These are phyloP conservation scores for Tricholoma saponaceum DNA, from an alignment of 768 basidiomycete species.

Conservation along the genomic window DNA sequence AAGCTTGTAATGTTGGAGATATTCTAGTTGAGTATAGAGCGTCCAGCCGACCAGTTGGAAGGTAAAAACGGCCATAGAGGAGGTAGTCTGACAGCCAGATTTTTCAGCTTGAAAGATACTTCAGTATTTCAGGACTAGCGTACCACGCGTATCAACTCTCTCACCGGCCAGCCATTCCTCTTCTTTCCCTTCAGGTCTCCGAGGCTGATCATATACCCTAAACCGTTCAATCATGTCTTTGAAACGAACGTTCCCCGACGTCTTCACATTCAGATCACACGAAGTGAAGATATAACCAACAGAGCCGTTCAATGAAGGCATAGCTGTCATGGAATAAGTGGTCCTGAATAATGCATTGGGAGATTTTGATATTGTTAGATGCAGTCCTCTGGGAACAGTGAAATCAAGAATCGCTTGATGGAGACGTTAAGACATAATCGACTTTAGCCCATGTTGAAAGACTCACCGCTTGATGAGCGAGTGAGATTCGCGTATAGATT, in stretches of 20 bases:
- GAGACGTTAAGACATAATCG: constrained; percentile 7
- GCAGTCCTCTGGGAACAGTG: constrained; percentile 73
- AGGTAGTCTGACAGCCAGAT: constrained; percentile 67
- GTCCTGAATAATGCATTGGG: constrained; percentile 88
- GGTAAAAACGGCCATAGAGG: constrained; percentile 86
- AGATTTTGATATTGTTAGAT: constrained; percentile 80
- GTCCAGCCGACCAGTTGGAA: constrained; percentile 85
- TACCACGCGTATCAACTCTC: constrained; percentile 73
- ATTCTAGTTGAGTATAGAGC: constrained; percentile 85
- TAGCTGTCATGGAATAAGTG: constrained; percentile 87
- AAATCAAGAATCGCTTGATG: constrained; percentile 86
- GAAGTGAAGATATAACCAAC: constrained; percentile 93
- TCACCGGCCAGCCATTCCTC: constrained; percentile 84
- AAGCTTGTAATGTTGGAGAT: constrained; percentile 71
- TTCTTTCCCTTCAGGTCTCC: constrained; percentile 69
- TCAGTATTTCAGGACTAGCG: constrained; percentile 16
- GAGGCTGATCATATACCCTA: constrained; percentile 77
- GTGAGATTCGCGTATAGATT: constrained; percentile 90
- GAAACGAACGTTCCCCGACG: constrained; percentile 69
- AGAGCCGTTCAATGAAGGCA: constrained; percentile 90
- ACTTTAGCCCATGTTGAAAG: not conserved
- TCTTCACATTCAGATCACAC: constrained; percentile 70
- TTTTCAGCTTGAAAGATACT: constrained; percentile 11
- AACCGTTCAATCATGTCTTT: constrained; percentile 91
- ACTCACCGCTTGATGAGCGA: constrained; percentile 78